phyloP scores from a whole-genome alignment of 2,329 filamentous ascomycete species.

The Penicillium corylophilum region DNA sequence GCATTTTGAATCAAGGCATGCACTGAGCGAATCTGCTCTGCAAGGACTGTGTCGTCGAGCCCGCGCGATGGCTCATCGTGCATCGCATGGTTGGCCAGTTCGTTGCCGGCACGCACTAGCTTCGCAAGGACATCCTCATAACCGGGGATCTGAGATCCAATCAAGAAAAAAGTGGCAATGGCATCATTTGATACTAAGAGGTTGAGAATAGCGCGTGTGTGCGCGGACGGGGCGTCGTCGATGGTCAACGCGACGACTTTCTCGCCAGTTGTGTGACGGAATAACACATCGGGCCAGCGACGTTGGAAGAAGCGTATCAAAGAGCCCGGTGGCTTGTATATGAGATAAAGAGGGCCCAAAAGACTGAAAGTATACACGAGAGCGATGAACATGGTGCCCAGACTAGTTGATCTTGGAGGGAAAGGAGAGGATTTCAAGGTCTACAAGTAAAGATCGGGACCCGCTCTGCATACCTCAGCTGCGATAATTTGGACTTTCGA shows the following conservation, averaged over 20 bases:
- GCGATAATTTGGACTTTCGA: background rate
- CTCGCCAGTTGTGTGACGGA: conserved; percentile 59
- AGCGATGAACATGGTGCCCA: conserved; percentile 38
- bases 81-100: conserved; percentile 88
- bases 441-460: background rate
- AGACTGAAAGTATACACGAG: conserved; percentile 30
- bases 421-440: background rate
- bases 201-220: conserved; percentile 69
- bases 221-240: conserved; percentile 76
- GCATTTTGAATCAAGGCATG: conserved; percentile 59
- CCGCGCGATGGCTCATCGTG: conserved; percentile 72
- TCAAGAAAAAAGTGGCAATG: conserved; percentile 83
- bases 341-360: conserved; percentile 58
- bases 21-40: conserved; percentile 63
- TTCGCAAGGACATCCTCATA: conserved; percentile 56
- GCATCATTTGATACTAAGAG: conserved; percentile 66
- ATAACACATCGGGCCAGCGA: conserved; percentile 77
- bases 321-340: conserved; percentile 77
- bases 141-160: conserved; percentile 70
- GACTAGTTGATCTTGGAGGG: background rate
- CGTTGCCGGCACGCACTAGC: conserved; percentile 63
- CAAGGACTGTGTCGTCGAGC: conserved; percentile 60
- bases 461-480: background rate
- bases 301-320: conserved; percentile 69
- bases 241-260: conserved; percentile 80